Percentiles rank a stretch among this genome's conserved stretches.
These are phyloP conservation scores for Boletus speciosus DNA, from an alignment of 768 basidiomycete species.

Conservation along the genomic window DNA sequence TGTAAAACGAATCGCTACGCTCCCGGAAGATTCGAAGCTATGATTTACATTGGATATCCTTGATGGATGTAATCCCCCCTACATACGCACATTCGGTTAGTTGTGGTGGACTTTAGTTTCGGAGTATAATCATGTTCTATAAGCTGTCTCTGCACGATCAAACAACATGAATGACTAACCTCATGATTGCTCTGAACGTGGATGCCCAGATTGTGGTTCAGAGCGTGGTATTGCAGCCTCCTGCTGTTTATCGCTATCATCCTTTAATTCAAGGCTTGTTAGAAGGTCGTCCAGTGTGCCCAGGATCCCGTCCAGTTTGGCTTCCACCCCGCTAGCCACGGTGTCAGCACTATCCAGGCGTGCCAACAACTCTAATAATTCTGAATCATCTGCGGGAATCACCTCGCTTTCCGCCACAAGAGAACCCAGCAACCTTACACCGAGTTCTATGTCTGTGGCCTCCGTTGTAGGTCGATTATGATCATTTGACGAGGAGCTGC, in stretches of 20 bases:
- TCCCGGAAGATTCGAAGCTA: conserved; percentile 27
- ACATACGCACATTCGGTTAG: conserved; percentile 9
- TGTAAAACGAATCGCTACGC: conserved; percentile 57
- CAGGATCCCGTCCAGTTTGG: conserved; percentile 58
- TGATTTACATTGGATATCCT: conserved; percentile 29
- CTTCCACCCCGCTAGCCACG: conserved; percentile 60
- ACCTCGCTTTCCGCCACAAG: conserved; percentile 27
- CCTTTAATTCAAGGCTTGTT: conserved; percentile 36
- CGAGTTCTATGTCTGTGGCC: conserved; percentile 31
- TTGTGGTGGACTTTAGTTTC: conserved; percentile 8
- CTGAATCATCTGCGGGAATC: conserved; percentile 34
- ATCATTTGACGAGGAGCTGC: conserved; percentile 8
- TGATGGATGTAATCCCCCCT: conserved; percentile 16
- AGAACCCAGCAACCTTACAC: conserved; percentile 33
- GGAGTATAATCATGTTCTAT: conserved; percentile 15
- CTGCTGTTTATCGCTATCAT: neutral
- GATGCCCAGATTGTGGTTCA: neutral
- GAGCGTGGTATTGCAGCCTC: neutral
- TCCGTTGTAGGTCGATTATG: conserved; percentile 5
- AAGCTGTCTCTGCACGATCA: neutral
- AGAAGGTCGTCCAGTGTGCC: conserved; percentile 56
- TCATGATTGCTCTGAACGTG: conserved; percentile 7
- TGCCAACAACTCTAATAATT: conserved; percentile 43
- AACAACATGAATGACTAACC: conserved; percentile 9
- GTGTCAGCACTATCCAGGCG: conserved; percentile 55